Evolutionary conservation across 2,329 filamentous ascomycete species (phyloP).

Genomic region (Amylocarpus encephaloides): DNA sequence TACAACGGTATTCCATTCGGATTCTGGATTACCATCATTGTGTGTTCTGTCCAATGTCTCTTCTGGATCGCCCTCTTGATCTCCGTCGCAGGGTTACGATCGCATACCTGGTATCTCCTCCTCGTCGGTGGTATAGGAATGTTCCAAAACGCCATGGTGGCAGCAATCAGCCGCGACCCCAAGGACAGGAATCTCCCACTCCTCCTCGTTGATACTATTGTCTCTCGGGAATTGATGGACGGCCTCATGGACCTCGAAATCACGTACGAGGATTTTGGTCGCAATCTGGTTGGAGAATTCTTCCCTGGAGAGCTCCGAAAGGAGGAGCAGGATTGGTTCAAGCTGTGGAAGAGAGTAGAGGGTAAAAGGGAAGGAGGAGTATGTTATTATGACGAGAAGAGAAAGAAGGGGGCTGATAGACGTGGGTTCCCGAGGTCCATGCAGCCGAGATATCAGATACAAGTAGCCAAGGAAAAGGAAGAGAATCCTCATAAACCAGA

Average conservation of each 20-base stretch:
- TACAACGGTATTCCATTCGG: too few species aligned
- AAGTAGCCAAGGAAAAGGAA: too few species aligned
- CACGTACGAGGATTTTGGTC: conserved; percentile 7
- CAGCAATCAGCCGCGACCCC: conserved; percentile 28
- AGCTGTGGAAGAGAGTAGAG: too few species aligned
- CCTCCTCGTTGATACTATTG: background rate
- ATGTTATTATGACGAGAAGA: too few species aligned
- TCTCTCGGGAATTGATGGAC: conserved; percentile 4
- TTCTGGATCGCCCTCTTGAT: conserved; percentile 39
- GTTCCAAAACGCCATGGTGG: conserved; percentile 36
- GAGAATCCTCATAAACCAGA: too few species aligned
- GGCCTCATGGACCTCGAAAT: conserved; percentile 3
- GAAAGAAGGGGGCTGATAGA: too few species aligned
- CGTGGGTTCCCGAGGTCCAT: too few species aligned
- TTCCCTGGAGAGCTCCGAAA: conserved; percentile 5
- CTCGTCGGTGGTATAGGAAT: conserved; percentile 37
- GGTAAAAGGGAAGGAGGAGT: too few species aligned
- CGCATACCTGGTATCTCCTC: conserved; percentile 37
- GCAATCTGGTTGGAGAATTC: conserved; percentile 3
- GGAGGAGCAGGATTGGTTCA: background rate
- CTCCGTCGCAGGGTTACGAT: conserved; percentile 32
- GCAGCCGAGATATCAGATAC: too few species aligned
- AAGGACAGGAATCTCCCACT: conserved; percentile 21
- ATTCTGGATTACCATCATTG: too few species aligned
- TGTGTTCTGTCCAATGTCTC: background rate